A percentile compares a stretch with the other conserved stretches of the same genome.
Conservation (phyloP, 208 protist species). For the Acanthamoeba sp. region DNA sequence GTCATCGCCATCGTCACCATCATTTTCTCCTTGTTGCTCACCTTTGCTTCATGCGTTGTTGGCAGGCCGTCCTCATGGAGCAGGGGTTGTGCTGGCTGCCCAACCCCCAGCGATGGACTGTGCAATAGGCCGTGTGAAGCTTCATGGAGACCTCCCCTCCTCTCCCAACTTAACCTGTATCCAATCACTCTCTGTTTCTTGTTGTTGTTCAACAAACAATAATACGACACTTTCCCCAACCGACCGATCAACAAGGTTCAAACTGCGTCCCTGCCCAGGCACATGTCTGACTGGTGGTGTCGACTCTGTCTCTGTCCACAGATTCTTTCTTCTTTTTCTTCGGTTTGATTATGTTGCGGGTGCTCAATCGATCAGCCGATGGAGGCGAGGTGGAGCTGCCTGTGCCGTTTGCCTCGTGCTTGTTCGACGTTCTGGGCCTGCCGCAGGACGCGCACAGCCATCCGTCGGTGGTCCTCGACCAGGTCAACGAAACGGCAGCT, state of each 20-base stretch:
- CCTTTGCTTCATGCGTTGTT: too few species aligned
- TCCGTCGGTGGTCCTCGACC: not conserved
- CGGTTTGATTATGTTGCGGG: not conserved
- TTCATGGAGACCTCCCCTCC: too few species aligned
- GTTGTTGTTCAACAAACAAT: too few species aligned
- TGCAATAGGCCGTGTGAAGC: not conserved
- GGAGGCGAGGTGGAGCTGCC: not conserved
- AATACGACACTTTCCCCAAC: too few species aligned
- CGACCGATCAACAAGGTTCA: too few species aligned
- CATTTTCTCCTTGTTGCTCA: not conserved
- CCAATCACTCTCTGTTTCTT: too few species aligned
- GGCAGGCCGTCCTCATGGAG: constrained; percentile 75
- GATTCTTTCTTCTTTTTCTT: too few species aligned
- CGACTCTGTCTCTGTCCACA: too few species aligned
- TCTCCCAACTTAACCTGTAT: too few species aligned
- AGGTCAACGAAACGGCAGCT: not conserved
- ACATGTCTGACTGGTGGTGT: too few species aligned
- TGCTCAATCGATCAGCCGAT: not conserved
- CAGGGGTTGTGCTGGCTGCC: constrained; percentile 70
- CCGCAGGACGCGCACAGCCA: not conserved
- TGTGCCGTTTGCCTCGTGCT: not conserved
- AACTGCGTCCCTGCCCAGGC: too few species aligned
- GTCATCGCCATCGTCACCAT: not conserved
- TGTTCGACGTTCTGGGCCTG: not conserved
- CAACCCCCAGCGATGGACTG: constrained; percentile 68